Percentiles rank a stretch among this genome's conserved stretches.
These are phyloP conservation scores for Bipolaris zeicola DNA, from an alignment of 2,329 filamentous ascomycete genomes.

Conservation along the genomic window DNA sequence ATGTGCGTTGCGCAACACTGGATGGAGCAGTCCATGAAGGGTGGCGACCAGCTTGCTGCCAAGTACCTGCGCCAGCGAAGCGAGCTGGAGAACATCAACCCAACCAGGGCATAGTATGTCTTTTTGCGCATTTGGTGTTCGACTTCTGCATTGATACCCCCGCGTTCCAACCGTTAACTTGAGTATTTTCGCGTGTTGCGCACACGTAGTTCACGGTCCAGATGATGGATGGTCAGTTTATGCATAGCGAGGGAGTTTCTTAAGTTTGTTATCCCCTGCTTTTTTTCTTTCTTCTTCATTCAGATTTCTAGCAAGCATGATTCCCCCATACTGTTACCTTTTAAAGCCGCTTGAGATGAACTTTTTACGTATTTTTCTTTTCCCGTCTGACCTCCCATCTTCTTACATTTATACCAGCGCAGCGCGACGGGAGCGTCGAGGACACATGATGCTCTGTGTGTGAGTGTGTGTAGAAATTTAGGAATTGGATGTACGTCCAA, in stretches of 20 bases:
- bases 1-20: slow-evolving; percentile 97
- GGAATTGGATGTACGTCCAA: slow-evolving; percentile 1
- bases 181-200: slow-evolving; percentile 10
- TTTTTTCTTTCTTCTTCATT: not conserved
- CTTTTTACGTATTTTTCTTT: not conserved
- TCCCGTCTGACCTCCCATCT: not conserved
- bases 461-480: not conserved
- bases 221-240: slow-evolving; percentile 9
- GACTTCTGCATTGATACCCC: slow-evolving; percentile 18
- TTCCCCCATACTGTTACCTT: slow-evolving; percentile 12
- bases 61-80: slow-evolving; percentile 77
- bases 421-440: slow-evolving; percentile 1
- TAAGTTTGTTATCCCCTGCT: slow-evolving; percentile 1
- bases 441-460: slow-evolving; percentile 10
- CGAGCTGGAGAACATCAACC: slow-evolving; percentile 63
- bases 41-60: slow-evolving; percentile 84
- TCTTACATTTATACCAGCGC: not conserved
- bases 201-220: slow-evolving; percentile 11
- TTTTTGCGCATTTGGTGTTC: slow-evolving; percentile 22
- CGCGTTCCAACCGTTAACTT: slow-evolving; percentile 4
- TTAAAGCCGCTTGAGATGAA: not conserved
- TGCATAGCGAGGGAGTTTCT: slow-evolving; percentile 20
- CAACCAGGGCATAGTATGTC: slow-evolving; percentile 45
- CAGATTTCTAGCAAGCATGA: slow-evolving; percentile 12
- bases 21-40: slow-evolving; percentile 88